Evolutionary conservation across 148 eudicot species (phyloP), one percentile per base, ranked within the genome.

Genomic region (Amaranthus palmeri): DNA sequence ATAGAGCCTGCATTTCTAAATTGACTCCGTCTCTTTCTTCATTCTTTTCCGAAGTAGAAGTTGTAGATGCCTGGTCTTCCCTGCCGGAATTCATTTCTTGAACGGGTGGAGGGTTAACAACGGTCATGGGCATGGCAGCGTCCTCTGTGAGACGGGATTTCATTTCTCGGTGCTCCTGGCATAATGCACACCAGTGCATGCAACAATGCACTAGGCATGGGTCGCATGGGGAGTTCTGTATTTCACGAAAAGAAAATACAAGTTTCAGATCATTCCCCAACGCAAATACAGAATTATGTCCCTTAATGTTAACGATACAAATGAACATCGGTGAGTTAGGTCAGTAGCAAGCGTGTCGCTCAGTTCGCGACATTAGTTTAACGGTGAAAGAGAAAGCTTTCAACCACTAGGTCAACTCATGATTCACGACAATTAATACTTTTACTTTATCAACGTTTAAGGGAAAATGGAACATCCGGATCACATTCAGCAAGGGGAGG

Each of bases 141-240:
- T 86, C 85, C 54, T 91, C 97, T 7, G 98, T 79, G 14, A 93
- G 86, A 54, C 92, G 97, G n/a, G 80, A 59, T 68, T 88, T 91
- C 98, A 93, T 86, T 83, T 93, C 98, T 79, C 98, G 72, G 81
- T 93, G 98, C 85, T 93, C 98, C 75, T 93, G 98, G 88, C 98
- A 93, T 69, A 93, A 68, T 12, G 98, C 98, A 77, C 98, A 93
- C 92, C 96, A 91, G 76, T 93, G 98, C 89, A 93, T 65, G 83
- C 97, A 93, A 84, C 97, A 91, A 74, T 93, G 97, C 80, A 91
- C 97, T 75, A 83, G 44, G 78, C 96, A 93, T 40, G 98, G 96
- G 55, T 91, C 97, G 58, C 97, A 93, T 12, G 98, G 98, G 4
- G 92, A 87, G 67, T 93, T 85, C 98, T 93, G 91, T 83, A 81